Evolutionary conservation across 768 basidiomycete genomes (phyloP).

Genomic region (Phaffia australis): DNA sequence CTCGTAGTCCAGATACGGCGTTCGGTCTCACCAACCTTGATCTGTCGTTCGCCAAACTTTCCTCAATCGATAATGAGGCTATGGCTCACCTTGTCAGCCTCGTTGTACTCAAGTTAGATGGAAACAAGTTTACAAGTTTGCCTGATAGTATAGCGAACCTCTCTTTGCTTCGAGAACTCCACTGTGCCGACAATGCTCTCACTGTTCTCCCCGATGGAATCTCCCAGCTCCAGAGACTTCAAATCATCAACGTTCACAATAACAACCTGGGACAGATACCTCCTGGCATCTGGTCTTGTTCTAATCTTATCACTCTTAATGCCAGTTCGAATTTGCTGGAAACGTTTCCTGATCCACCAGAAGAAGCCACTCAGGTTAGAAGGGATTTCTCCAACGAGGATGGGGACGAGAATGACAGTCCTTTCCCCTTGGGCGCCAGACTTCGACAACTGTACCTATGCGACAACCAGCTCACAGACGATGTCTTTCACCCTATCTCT

Average conservation of each 20-base stretch:
- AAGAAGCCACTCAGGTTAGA: neutral
- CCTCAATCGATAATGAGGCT: slow-evolving; percentile 60
- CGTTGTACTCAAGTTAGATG: slow-evolving; percentile 60
- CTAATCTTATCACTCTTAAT: slow-evolving; percentile 60
- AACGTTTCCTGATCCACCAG: slow-evolving; percentile 57
- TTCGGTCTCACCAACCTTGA: slow-evolving; percentile 66
- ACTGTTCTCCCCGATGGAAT: slow-evolving; percentile 63
- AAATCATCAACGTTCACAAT: slow-evolving; percentile 74
- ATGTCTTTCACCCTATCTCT: slow-evolving; percentile 61
- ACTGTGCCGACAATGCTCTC: slow-evolving; percentile 85
- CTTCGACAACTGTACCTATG: slow-evolving; percentile 73
- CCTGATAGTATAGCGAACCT: slow-evolving; percentile 76
- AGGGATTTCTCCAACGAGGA: slow-evolving; percentile 22
- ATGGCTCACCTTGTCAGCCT: slow-evolving; percentile 65
- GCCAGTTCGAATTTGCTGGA: slow-evolving; percentile 76
- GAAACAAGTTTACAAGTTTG: slow-evolving; percentile 73
- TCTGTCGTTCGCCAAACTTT: slow-evolving; percentile 77
- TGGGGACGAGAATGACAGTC: slow-evolving; percentile 41
- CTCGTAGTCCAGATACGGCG: slow-evolving; percentile 52
- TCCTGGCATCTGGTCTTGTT: slow-evolving; percentile 69
- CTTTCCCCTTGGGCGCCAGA: slow-evolving; percentile 56
- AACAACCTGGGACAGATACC: slow-evolving; percentile 76
- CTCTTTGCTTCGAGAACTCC: slow-evolving; percentile 56
- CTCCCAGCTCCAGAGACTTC: slow-evolving; percentile 62
- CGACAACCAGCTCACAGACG: slow-evolving; percentile 77